Evolutionary conservation across 768 basidiomycete species (phyloP).

Genomic region (Boletus pseudo-olivaceus): DNA sequence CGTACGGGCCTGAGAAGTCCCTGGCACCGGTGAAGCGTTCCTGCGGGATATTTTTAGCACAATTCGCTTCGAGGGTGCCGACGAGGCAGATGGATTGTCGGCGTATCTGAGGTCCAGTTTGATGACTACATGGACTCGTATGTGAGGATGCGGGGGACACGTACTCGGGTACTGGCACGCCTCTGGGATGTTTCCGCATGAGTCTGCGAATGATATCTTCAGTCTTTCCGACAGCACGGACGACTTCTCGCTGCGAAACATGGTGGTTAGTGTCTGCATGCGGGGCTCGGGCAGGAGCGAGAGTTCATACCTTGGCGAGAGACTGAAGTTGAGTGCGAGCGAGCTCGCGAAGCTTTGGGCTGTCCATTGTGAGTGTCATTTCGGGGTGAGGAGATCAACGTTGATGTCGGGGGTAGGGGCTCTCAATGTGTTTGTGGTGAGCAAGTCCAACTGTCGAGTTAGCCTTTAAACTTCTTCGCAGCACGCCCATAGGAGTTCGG

Average conservation of each 20-base stretch:
- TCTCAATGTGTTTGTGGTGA: not conserved
- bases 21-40: not conserved
- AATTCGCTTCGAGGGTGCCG: not conserved
- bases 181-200: slow-evolving; percentile 24
- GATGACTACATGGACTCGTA: not conserved
- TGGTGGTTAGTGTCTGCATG: not conserved
- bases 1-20: not conserved
- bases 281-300: not conserved
- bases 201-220: slow-evolving; percentile 28
- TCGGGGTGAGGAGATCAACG: not conserved
- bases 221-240: slow-evolving; percentile 27
- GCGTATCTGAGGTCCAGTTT: not conserved
- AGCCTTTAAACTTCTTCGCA: not conserved
- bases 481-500: not conserved
- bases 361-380: slow-evolving; percentile 13
- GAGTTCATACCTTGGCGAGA: slow-evolving; percentile 21
- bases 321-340: slow-evolving; percentile 22
- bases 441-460: not conserved
- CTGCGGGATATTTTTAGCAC: not conserved
- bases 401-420: not conserved
- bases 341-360: slow-evolving; percentile 19
- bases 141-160: not conserved
- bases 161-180: slow-evolving; percentile 19
- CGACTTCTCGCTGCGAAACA: slow-evolving; percentile 19
- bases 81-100: slow-evolving; percentile 3